Percentiles rank a stretch among this genome's conserved stretches.
These are phyloP conservation scores for Glebionis coronaria DNA, from an alignment of 129 eudicot species.

Conservation along the genomic window DNA sequence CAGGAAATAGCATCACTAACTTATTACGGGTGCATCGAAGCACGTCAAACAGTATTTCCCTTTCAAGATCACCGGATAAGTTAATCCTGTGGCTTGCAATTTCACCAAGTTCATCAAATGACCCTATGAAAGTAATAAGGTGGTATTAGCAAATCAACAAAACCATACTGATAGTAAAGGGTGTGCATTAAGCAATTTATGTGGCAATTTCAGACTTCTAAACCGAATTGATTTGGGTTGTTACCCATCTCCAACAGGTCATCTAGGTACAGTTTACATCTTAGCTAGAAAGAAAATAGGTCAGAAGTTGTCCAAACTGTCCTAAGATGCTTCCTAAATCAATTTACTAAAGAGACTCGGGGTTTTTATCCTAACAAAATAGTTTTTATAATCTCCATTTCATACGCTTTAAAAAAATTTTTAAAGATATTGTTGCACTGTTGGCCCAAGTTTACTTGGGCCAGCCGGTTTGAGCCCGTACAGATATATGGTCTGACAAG, in stretches of 20 bases:
- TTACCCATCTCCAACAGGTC: not conserved
- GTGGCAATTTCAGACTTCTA: not conserved
- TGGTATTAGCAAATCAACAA: not conserved
- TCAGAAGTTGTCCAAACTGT: not conserved
- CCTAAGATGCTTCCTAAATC: not conserved
- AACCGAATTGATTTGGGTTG: not conserved
- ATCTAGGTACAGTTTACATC: not conserved
- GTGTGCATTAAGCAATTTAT: not conserved
- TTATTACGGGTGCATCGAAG: conserved; percentile 56
- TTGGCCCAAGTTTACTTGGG: no score
- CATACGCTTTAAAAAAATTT: not conserved
- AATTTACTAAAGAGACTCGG: not conserved
- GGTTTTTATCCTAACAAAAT: not conserved
- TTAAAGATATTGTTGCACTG: not conserved
- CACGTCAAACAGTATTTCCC: conserved; percentile 56
- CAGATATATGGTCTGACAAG: no score
- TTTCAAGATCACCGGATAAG: conserved; percentile 42
- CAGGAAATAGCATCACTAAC: conserved; percentile 76
- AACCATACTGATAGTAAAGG: conserved; percentile 6
- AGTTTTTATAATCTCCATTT: not conserved
- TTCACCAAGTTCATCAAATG: conserved; percentile 50
- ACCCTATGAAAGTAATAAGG: conserved; percentile 37
- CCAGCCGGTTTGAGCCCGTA: no score
- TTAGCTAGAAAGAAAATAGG: no score
- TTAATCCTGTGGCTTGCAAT: conserved; percentile 43